Evolutionary conservation across 1,284 basidiomycete genomes (phyloP).

Genomic region (Fistulinella staudtii): DNA sequence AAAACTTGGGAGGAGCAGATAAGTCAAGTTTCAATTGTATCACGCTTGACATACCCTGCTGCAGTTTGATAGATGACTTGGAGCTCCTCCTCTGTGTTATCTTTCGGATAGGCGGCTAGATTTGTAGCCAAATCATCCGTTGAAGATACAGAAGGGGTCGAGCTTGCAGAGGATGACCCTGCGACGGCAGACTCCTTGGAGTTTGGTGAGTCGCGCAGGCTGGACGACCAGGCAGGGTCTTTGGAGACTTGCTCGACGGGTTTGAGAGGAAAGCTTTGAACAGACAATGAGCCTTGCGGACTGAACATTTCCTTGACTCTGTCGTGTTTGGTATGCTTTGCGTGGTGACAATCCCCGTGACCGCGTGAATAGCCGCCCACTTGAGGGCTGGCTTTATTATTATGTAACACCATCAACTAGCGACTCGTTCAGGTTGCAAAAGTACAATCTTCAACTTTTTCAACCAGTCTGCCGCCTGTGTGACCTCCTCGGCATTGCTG

Average conservation of each 20-base stretch:
- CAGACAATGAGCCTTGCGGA: constrained; percentile 38
- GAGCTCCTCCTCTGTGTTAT: constrained; percentile 33
- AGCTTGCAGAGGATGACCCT: constrained; percentile 33
- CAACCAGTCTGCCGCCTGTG: constrained; percentile 57
- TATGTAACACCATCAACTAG: background rate
- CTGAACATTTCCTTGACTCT: constrained; percentile 60
- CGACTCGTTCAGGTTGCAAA: constrained; percentile 15
- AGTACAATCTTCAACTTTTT: constrained; percentile 47
- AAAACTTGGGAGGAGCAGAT: constrained; percentile 42
- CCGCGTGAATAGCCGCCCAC: constrained; percentile 31
- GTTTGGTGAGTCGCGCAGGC: constrained; percentile 11
- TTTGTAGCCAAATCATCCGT: constrained; percentile 10
- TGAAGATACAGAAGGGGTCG: constrained; percentile 3
- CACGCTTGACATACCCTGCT: constrained; percentile 40
- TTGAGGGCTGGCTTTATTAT: constrained; percentile 38
- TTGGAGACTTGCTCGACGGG: constrained; percentile 9
- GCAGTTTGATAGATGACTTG: constrained; percentile 42
- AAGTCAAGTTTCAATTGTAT: constrained; percentile 11
- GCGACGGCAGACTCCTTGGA: constrained; percentile 22
- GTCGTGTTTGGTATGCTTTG: constrained; percentile 50
- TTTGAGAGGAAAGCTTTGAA: constrained; percentile 29
- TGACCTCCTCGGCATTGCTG: constrained; percentile 75
- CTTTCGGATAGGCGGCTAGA: constrained; percentile 13
- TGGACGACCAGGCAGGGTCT: constrained; percentile 4
- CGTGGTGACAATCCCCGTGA: constrained; percentile 40